A percentile compares a stretch with the other conserved stretches of the same genome.
These are phyloP conservation scores for Mycena albidolilacea DNA, from an alignment of 768 basidiomycete species.

Conservation along the genomic window DNA sequence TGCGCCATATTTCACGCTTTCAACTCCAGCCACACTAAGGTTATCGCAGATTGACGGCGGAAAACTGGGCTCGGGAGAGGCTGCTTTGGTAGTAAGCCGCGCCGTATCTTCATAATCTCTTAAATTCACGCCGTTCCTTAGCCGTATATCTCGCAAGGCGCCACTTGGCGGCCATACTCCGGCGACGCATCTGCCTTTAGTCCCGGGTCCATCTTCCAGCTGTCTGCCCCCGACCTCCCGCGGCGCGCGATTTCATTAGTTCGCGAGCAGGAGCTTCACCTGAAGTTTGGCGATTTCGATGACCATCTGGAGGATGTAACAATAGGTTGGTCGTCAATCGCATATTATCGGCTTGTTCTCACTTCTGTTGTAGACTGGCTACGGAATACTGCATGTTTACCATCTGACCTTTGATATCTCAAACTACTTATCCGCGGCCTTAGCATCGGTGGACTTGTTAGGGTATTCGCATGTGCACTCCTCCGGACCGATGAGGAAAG, in stretches of 20 bases:
- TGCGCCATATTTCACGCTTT: slow-evolving; percentile 51
- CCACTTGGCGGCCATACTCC: slow-evolving; percentile 65
- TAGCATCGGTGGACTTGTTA: too few relatives aligned
- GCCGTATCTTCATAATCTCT: not conserved
- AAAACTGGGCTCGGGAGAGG: slow-evolving; percentile 64
- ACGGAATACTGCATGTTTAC: slow-evolving; percentile 56
- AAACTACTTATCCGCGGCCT: too few relatives aligned
- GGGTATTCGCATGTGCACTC: too few relatives aligned
- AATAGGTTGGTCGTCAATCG: slow-evolving; percentile 56
- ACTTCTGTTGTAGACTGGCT: slow-evolving; percentile 56
- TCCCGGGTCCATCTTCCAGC: slow-evolving; percentile 59
- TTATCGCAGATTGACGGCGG: slow-evolving; percentile 71
- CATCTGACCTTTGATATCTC: slow-evolving; percentile 41
- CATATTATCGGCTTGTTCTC: slow-evolving; percentile 34
- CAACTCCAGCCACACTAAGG: slow-evolving; percentile 19
- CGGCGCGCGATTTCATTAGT: slow-evolving; percentile 64
- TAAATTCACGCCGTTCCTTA: slow-evolving; percentile 41
- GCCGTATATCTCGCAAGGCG: slow-evolving; percentile 66
- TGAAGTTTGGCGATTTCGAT: slow-evolving; percentile 83
- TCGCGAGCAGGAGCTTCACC: slow-evolving; percentile 64
- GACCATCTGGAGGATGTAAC: slow-evolving; percentile 85
- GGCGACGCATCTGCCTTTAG: slow-evolving; percentile 60
- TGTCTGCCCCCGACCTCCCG: slow-evolving; percentile 63
- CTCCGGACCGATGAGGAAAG: too few relatives aligned
- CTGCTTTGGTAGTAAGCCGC: slow-evolving; percentile 72